These are phyloP conservation scores for Phaseolus coccineus DNA, from an alignment of 331 rosid genomes.

Conservation along the genomic window DNA sequence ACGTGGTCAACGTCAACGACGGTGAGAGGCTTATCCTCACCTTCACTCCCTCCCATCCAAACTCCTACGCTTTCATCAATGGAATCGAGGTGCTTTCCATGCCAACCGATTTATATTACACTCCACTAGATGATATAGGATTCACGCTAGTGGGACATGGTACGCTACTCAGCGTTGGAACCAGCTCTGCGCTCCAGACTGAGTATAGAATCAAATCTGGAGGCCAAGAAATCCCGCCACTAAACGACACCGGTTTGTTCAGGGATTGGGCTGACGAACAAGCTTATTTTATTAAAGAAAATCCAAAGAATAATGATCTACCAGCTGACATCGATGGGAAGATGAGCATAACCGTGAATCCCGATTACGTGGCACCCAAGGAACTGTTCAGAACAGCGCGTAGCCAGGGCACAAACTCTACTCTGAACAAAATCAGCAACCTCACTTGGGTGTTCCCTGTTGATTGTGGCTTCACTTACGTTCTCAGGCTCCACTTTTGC, in stretches of 20 bases:
- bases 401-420: neutral
- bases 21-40: slow-evolving; percentile 44
- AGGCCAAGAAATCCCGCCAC: neutral
- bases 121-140: rapidly evolving
- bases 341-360: neutral
- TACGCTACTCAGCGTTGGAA: rapidly evolving
- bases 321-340: rapidly evolving
- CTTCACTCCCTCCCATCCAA: slow-evolving; percentile 48
- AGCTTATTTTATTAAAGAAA: slow-evolving; percentile 17
- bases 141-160: rapidly evolving
- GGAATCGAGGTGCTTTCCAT: slow-evolving; percentile 70
- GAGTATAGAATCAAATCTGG: slow-evolving; percentile 50
- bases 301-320: neutral
- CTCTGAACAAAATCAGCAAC: slow-evolving; percentile 24
- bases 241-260: slow-evolving; percentile 52
- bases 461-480: slow-evolving; percentile 55
- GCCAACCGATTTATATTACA: slow-evolving; percentile 68
- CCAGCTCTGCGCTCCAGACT: slow-evolving; percentile 40
- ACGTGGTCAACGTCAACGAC: slow-evolving; percentile 40
- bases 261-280: neutral
- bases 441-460: slow-evolving; percentile 62
- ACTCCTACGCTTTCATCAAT: slow-evolving; percentile 64
- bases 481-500: slow-evolving; percentile 70
- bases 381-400: slow-evolving; percentile 29
- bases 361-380: slow-evolving; percentile 48